Conservation (phyloP, 805 yeast genomes). For the Candida maltosa region DNA sequence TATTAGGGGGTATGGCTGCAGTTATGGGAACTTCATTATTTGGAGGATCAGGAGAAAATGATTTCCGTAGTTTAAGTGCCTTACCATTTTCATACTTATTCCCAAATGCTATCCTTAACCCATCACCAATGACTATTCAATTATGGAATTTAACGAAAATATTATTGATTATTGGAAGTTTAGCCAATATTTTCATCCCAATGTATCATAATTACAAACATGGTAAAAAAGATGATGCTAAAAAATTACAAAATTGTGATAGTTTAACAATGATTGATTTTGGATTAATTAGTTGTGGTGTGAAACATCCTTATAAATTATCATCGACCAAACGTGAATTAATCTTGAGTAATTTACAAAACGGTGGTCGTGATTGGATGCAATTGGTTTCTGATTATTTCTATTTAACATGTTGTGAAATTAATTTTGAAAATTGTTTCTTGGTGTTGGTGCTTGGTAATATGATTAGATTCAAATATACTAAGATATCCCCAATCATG, state of each 20-base stretch:
- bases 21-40: conserved; percentile 60
- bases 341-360: conserved; percentile 11
- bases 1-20: conserved; percentile 64
- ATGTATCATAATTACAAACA: background rate
- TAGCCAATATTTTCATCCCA: conserved; percentile 11
- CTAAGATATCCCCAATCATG: conserved; percentile 17
- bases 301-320: conserved; percentile 23
- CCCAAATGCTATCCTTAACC: conserved; percentile 14
- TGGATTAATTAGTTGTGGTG: conserved; percentile 24
- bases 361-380: conserved; percentile 5
- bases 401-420: conserved; percentile 24
- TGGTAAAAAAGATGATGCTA: background rate
- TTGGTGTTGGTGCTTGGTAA: conserved; percentile 27
- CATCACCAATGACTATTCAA: conserved; percentile 21
- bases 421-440: conserved; percentile 31
- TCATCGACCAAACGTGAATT: conserved; percentile 13
- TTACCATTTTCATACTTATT: conserved; percentile 33
- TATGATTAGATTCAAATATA: conserved; percentile 19
- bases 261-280: conserved; percentile 13
- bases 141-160: conserved; percentile 21
- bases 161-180: conserved; percentile 18
- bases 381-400: conserved; percentile 23
- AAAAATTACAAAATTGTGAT: background rate
- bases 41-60: conserved; percentile 44
- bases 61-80: conserved; percentile 45